Percentiles rank a stretch among this genome's conserved stretches.
Conservation (phyloP, 768 basidiomycete species). For the Lentinula sp. region DNA sequence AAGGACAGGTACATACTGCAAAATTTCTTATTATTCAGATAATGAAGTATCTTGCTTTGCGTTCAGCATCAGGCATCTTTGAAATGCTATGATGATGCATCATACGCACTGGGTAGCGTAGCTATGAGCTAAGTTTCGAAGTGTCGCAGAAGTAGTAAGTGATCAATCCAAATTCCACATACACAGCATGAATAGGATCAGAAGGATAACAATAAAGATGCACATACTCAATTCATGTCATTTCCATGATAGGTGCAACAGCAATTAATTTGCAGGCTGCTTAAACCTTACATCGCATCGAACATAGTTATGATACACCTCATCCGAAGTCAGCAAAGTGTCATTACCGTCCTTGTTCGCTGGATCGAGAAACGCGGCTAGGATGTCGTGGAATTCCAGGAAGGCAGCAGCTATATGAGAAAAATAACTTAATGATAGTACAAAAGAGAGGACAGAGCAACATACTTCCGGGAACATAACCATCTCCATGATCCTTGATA, state of each 20-base stretch:
- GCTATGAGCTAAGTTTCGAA: too few species aligned
- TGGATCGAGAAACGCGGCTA: slow-evolving; percentile 61
- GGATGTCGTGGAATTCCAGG: slow-evolving; percentile 64
- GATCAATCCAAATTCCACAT: neutral
- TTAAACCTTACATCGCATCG: slow-evolving; percentile 44
- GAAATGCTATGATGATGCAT: too few species aligned
- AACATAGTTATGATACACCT: slow-evolving; percentile 71
- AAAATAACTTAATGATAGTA: neutral
- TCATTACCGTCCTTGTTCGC: slow-evolving; percentile 51
- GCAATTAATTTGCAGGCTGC: slow-evolving; percentile 4
- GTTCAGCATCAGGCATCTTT: too few species aligned
- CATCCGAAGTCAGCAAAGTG: slow-evolving; percentile 61
- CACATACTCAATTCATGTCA: neutral
- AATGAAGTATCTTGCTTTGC: too few species aligned
- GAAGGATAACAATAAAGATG: neutral
- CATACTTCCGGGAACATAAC: slow-evolving; percentile 55
- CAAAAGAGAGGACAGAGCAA: slow-evolving; percentile 4
- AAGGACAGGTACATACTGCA: too few species aligned
- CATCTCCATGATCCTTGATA: slow-evolving; percentile 41
- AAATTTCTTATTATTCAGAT: too few species aligned
- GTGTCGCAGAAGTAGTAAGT: too few species aligned
- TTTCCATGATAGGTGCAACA: neutral
- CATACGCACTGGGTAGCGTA: too few species aligned
- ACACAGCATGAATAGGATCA: too few species aligned
- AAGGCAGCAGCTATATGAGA: slow-evolving; percentile 48